phyloP scores from a whole-genome alignment of 352 stramenopile genomes.

The Elongisporangium undulatum region DNA sequence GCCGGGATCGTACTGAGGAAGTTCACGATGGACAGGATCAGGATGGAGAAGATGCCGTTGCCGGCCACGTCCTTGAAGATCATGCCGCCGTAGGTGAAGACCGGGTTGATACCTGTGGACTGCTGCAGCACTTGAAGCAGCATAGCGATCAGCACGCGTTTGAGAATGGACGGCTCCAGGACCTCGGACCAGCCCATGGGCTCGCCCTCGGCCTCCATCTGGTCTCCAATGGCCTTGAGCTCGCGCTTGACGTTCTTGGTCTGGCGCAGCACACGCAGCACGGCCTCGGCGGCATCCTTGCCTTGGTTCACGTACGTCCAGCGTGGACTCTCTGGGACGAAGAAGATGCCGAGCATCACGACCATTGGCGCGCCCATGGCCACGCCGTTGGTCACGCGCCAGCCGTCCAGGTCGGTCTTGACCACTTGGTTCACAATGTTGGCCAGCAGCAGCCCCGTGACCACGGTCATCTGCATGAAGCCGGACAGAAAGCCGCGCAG shows the following conservation, averaged over 20 bases:
- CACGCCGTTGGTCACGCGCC: slow-evolving; percentile 30
- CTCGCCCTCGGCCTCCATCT: slow-evolving; percentile 32
- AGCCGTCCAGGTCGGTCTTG: slow-evolving; percentile 14
- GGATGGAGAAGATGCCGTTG: slow-evolving; percentile 9
- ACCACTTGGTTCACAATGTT: slow-evolving; percentile 32
- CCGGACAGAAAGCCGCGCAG: slow-evolving; percentile 9
- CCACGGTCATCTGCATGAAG: slow-evolving; percentile 23
- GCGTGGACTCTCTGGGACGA: slow-evolving; percentile 18
- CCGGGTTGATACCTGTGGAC: slow-evolving; percentile 38
- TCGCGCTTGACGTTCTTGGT: slow-evolving; percentile 27
- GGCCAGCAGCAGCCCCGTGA: slow-evolving; percentile 13
- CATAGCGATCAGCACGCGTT: slow-evolving; percentile 40
- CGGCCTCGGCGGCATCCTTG: slow-evolving; percentile 18
- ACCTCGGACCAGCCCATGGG: slow-evolving; percentile 27
- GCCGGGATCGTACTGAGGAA: slow-evolving; percentile 17
- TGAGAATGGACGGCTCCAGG: slow-evolving; percentile 23
- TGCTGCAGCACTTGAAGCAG: slow-evolving; percentile 43
- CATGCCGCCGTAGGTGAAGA: slow-evolving; percentile 33
- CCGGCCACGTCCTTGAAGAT: slow-evolving; percentile 32
- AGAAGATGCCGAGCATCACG: slow-evolving; percentile 28
- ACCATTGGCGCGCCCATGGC: slow-evolving; percentile 29
- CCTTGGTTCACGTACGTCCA: slow-evolving; percentile 25
- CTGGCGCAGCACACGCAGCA: slow-evolving; percentile 28
- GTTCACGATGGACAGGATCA: slow-evolving; percentile 14
- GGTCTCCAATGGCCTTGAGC: slow-evolving; percentile 38